phyloP scores from a whole-genome alignment of 768 basidiomycete genomes.

The Boletus reticuloceps region DNA sequence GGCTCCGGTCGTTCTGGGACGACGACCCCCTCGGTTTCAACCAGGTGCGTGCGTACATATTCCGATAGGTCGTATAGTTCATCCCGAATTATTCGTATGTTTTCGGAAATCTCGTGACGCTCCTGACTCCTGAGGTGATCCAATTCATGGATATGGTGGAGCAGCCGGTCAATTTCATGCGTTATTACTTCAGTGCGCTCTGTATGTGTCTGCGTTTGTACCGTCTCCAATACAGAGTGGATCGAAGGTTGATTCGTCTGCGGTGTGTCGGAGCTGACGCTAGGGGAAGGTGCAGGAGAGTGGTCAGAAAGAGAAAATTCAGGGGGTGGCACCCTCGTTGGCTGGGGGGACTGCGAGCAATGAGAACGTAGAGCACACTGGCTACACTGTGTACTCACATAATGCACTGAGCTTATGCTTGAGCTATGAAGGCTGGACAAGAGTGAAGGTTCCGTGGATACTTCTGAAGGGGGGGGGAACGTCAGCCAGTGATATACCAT shows the following conservation, averaged over 20 bases:
- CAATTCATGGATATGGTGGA: constrained; percentile 60
- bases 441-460: constrained; percentile 57
- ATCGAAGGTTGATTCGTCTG: constrained; percentile 48
- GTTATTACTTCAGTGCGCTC: constrained; percentile 43
- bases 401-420: constrained; percentile 19
- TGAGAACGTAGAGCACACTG: not conserved
- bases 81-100: constrained; percentile 67
- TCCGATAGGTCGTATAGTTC: constrained; percentile 65
- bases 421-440: constrained; percentile 43
- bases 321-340: constrained; percentile 33
- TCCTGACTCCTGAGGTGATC: constrained; percentile 64
- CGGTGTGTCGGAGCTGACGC: constrained; percentile 52
- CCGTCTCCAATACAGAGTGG: constrained; percentile 43
- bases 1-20: constrained; percentile 12
- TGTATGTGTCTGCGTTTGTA: constrained; percentile 37
- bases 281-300: constrained; percentile 42
- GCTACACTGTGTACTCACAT: constrained; percentile 34
- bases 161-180: constrained; percentile 49
- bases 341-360: constrained; percentile 23
- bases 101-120: constrained; percentile 58
- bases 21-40: constrained; percentile 18
- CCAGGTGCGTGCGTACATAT: constrained; percentile 44
- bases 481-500: constrained; percentile 17
- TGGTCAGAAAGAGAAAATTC: constrained; percentile 26
- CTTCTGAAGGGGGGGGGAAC: constrained; percentile 26